These are phyloP conservation scores for Phaffia australis DNA, from an alignment of 768 basidiomycete species.

Conservation along the genomic window DNA sequence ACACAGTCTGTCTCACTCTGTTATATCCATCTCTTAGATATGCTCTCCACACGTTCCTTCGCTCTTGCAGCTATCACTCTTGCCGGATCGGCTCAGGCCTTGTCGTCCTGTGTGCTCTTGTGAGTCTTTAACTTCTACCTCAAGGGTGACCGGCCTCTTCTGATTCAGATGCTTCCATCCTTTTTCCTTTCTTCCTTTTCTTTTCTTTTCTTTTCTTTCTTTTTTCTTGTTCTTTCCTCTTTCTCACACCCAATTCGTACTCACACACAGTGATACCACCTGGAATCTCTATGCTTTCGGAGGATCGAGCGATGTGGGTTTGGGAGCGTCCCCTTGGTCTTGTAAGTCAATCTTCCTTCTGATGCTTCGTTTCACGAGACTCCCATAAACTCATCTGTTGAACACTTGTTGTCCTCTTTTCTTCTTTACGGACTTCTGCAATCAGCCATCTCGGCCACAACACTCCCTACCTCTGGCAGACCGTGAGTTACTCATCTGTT, in stretches of 20 bases:
- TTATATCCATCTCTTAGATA: too few relatives aligned
- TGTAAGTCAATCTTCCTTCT: constrained; percentile 40
- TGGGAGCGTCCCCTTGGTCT: constrained; percentile 57
- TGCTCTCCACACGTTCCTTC: too few relatives aligned
- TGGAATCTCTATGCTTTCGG: constrained; percentile 85
- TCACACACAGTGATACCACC: constrained; percentile 44
- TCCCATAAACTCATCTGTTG: constrained; percentile 67
- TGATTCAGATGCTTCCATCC: too few relatives aligned
- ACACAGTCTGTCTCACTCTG: too few relatives aligned
- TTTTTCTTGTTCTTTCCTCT: neutral
- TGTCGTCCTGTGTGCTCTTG: too few relatives aligned
- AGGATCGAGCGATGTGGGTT: constrained; percentile 70
- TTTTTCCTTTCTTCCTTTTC: neutral
- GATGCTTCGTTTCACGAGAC: constrained; percentile 49
- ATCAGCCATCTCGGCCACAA: neutral
- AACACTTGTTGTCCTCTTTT: constrained; percentile 34
- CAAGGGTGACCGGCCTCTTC: too few relatives aligned
- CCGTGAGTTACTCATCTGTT: constrained; percentile 51
- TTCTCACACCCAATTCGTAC: neutral
- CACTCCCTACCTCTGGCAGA: constrained; percentile 38
- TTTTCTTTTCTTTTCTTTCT: neutral
- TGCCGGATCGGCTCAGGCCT: too few relatives aligned
- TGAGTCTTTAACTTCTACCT: too few relatives aligned
- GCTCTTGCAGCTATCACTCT: too few relatives aligned
- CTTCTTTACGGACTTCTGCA: constrained; percentile 13